Evolutionary conservation across 2,329 filamentous ascomycete genomes (phyloP), one percentile per base, ranked within the genome.

Genomic region (Neopestalotiopsis sp.): DNA sequence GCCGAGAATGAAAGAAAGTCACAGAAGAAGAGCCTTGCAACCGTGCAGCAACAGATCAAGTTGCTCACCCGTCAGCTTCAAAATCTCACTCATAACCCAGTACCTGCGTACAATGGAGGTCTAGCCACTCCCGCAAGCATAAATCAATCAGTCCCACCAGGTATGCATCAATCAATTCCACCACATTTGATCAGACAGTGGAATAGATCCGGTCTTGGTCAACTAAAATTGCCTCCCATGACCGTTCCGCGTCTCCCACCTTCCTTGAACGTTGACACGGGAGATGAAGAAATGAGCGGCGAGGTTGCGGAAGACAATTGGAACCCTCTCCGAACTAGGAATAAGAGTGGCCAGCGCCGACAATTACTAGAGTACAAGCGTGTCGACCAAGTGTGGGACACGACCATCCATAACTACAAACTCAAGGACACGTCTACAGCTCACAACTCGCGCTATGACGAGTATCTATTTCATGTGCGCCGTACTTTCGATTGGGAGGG

Each of bases 401-500:
- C 76, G 32, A 76, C 74, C 7, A 81, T 84, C 9, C 84, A 87
- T 72, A 82, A 84, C 69, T 88, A 81, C 79, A 88, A 85, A 72
- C 81, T 90, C 2, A 86, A 89, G 67, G 83, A 88, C 59, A 89
- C 85, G 6, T 81, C 85, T 14, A 83, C 88, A 65, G 75, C 77
- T 0, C 74, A 76, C 3, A 84, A 84, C n/a, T 76, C 81, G 0
- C 80, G 92, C 72, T 95, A 94, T 78, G 90, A 95, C 70, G 89
- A 92, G 70, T 96, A 91, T 77, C 86, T 94, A 38, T 97, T 97
- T 78, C 93, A 94, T 30, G 92, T 97, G 17, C 89, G 93, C 17
- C 88, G 94, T 67, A 91, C 89, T 14, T 97, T 97, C 77, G 91
- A 95, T 78, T 94, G 89, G 89, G 92, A 96, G 73, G 93, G 94